A percentile compares a stretch with the other conserved stretches of the same genome.
These are phyloP conservation scores for Eucalyptus melliodora DNA, from an alignment of 345 rosid genomes.

Conservation along the genomic window DNA sequence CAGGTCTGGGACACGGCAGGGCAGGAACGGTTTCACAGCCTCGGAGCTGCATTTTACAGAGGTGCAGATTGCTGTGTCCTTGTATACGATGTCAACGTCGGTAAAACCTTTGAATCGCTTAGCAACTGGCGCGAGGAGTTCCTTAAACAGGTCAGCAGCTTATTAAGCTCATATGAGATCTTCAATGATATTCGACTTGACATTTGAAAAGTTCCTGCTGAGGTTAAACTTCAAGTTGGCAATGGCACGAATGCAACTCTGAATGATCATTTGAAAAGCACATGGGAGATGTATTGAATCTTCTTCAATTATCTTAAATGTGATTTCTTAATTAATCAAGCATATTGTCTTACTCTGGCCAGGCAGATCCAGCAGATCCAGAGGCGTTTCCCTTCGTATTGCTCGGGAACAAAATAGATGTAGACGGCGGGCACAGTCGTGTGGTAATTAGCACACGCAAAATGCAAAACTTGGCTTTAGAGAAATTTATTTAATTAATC, in stretches of 20 bases:
- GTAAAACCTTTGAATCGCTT: slow-evolving; percentile 52
- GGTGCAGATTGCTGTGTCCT: slow-evolving; percentile 91
- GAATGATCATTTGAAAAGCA: background rate
- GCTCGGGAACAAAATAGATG: slow-evolving; percentile 72
- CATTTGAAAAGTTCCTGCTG: background rate
- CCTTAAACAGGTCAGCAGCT: slow-evolving; percentile 51
- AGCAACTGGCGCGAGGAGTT: slow-evolving; percentile 63
- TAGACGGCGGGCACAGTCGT: slow-evolving; percentile 64
- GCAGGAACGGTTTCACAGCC: slow-evolving; percentile 88
- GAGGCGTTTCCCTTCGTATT: slow-evolving; percentile 55
- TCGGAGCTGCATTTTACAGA: slow-evolving; percentile 78
- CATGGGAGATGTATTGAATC: background rate
- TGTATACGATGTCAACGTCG: slow-evolving; percentile 56
- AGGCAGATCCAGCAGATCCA: slow-evolving; percentile 61
- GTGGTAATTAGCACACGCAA: slow-evolving; percentile 23
- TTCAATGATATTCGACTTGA: background rate
- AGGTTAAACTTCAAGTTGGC: background rate
- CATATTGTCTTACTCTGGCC: background rate
- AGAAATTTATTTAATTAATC: background rate
- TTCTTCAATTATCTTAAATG: background rate
- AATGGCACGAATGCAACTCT: background rate
- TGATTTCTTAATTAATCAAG: background rate
- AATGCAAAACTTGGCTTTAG: background rate
- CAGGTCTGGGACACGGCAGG: slow-evolving; percentile 99
- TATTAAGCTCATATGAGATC: background rate